These are phyloP conservation scores for Yamadazyma dushanensis DNA, from an alignment of 1,139 yeast species.

Conservation along the genomic window DNA sequence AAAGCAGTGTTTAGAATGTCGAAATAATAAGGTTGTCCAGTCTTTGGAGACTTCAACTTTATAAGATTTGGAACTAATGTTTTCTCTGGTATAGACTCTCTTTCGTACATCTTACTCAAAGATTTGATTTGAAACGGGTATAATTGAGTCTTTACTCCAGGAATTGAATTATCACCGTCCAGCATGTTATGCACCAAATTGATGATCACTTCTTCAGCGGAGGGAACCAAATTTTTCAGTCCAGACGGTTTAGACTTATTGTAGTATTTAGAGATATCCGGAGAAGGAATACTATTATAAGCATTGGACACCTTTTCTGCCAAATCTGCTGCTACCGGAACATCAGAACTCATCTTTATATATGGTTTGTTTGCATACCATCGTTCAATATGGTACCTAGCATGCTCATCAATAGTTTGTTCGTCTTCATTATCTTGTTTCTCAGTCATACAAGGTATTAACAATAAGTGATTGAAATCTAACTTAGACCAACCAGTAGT, in stretches of 20 bases:
- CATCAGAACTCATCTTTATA: background rate
- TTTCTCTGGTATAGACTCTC: slow-evolving; percentile 39
- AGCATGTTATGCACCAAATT: slow-evolving; percentile 17
- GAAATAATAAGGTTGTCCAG: slow-evolving; percentile 25
- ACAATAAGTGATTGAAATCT: slow-evolving; percentile 8
- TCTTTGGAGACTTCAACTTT: slow-evolving; percentile 23
- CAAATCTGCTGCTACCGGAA: too few relatives aligned
- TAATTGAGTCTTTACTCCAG: slow-evolving; percentile 51
- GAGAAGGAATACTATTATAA: slow-evolving; percentile 43
- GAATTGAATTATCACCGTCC: slow-evolving; percentile 23
- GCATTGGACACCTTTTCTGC: slow-evolving; percentile 27
- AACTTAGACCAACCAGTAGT: slow-evolving; percentile 12
- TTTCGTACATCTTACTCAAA: slow-evolving; percentile 56
- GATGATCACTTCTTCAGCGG: slow-evolving; percentile 20
- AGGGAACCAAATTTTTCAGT: slow-evolving; percentile 14
- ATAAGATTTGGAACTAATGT: slow-evolving; percentile 47
- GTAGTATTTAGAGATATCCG: slow-evolving; percentile 25
- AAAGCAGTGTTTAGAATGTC: slow-evolving; percentile 32
- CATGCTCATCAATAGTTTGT: background rate
- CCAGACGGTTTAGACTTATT: slow-evolving; percentile 7
- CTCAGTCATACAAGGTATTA: slow-evolving; percentile 10
- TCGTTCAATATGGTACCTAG: slow-evolving; percentile 33
- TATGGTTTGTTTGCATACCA: slow-evolving; percentile 23
- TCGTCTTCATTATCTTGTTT: background rate
- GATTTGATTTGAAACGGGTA: slow-evolving; percentile 62